Evolutionary conservation across 108 stramenopile genomes (phyloP).

Genomic region (Pinguiococcus pyrenoidosus): DNA sequence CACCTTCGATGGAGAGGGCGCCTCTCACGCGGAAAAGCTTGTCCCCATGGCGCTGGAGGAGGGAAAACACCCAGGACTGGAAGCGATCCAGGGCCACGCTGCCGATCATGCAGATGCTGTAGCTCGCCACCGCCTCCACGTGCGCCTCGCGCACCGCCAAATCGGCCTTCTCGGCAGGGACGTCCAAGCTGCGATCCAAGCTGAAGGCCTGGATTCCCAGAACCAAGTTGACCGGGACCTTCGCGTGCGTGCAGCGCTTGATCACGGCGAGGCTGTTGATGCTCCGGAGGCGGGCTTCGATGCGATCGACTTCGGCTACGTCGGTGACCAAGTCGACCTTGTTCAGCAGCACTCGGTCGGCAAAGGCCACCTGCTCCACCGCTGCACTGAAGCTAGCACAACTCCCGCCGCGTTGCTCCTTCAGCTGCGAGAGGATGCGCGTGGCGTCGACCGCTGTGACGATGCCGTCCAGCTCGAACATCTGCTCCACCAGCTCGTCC

Average conservation of each 20-base stretch:
- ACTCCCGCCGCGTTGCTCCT: conserved; percentile 48
- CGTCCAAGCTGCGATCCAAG: conserved; percentile 55
- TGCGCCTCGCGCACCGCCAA: conserved; percentile 40
- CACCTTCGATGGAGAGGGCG: conserved; percentile 56
- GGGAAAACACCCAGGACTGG: conserved; percentile 26
- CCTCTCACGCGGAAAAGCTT: conserved; percentile 63
- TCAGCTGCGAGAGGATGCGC: no score
- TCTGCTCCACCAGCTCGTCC: conserved; percentile 46
- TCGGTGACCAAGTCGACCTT: conserved; percentile 87
- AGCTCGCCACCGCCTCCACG: conserved; percentile 50
- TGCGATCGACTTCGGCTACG: conserved; percentile 2
- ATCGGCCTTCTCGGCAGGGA: conserved; percentile 60
- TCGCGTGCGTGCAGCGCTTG: conserved; percentile 41
- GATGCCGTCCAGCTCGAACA: conserved; percentile 58
- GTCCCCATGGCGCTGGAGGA: conserved; percentile 53
- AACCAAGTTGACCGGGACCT: conserved; percentile 61
- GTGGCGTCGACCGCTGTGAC: conserved; percentile 80
- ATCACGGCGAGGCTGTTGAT: conserved; percentile 65
- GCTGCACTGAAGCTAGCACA: conserved; percentile 60
- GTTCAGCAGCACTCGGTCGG: conserved; percentile 90
- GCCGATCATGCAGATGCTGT: conserved; percentile 42
- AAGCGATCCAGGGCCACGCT: conserved; percentile 41
- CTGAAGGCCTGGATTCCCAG: conserved; percentile 60
- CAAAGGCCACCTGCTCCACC: conserved; percentile 89
- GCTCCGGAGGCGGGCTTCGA: conserved; percentile 29